phyloP scores from a whole-genome alignment of 2,329 filamentous ascomycete species.

The Aquanectria penicillioides region DNA sequence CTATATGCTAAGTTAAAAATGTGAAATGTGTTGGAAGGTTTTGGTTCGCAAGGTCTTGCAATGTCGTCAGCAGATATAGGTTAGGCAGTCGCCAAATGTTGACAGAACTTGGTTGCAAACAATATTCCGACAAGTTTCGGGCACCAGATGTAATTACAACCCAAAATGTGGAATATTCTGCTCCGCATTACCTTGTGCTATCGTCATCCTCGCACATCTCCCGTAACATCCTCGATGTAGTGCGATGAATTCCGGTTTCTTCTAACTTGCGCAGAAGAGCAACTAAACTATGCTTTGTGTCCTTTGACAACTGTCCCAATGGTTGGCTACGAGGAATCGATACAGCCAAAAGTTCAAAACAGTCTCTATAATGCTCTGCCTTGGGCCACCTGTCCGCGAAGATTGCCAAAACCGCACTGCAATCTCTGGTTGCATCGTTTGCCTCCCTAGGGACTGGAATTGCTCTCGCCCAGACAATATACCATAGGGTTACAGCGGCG shows the following conservation, averaged over 20 bases:
- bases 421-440: not conserved
- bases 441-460: constrained; percentile 5
- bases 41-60: too few species aligned
- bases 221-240: not conserved
- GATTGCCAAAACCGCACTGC: not conserved
- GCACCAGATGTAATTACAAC: too few species aligned
- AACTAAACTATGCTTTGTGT: not conserved
- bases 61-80: too few species aligned
- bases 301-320: not conserved
- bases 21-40: too few species aligned
- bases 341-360: constrained; percentile 3
- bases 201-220: not conserved
- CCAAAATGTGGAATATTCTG: too few species aligned
- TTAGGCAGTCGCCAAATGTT: too few species aligned
- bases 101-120: too few species aligned
- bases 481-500: constrained; percentile 3
- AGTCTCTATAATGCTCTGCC: constrained; percentile 6
- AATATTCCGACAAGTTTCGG: too few species aligned
- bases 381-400: constrained; percentile 2
- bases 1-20: too few species aligned
- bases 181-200: not conserved
- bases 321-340: constrained; percentile 6
- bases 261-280: not conserved
- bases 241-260: constrained; percentile 4
- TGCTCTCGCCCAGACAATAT: constrained; percentile 5